Base-by-base conservation (phyloP, 2,329 filamentous ascomycete species). In the Alternaria longipes region DNA sequence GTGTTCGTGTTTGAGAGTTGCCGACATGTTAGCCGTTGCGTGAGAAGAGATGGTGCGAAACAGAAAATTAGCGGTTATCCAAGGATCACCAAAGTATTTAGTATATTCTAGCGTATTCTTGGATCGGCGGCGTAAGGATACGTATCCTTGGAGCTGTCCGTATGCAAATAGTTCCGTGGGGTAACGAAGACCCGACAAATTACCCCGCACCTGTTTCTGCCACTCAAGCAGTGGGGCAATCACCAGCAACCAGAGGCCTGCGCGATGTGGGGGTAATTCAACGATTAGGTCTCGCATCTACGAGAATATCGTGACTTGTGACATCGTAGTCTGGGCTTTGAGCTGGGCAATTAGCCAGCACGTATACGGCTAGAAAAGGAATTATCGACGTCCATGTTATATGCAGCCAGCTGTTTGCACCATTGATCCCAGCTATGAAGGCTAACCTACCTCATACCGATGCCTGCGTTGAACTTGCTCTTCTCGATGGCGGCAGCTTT, bases 401-500 rank as follows among this genome's bases (percentile, higher is more conserved):
- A 49, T 22, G 45, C 32, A 38, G 20, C 22, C 46, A 50, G 14
- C 16, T n/a, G 16, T 24, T 50, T 38, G 32, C 46, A 38, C 46
- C 20, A 12, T 53, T n/a, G 5, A 55, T 54, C 40, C 22, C 40
- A 42, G 30, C 12, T 14, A 46, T 28, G 14, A 38, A 24, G 16
- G 14, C 28, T 8, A 20, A n/a, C 9, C 38, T 66, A 20, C 69
- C 72, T 45, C 53, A 60, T 34, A 65, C 68, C 0, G 58, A 64
- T 45, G 67, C 69, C 18, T 69, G 62, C 22, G 70, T 77, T 4
- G 34, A 70, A 6, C 55, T 77, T 8, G 68, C 67, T 3, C 58
- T 77, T 8, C 66, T 77, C 24, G 74, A 77, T 68, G 74, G 74
- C 8, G 74, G 74, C 7, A 77, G 74, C 40, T 76, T 77, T 47